Conservation (phyloP, 768 basidiomycete species). For the Atractiella rhizophila region DNA sequence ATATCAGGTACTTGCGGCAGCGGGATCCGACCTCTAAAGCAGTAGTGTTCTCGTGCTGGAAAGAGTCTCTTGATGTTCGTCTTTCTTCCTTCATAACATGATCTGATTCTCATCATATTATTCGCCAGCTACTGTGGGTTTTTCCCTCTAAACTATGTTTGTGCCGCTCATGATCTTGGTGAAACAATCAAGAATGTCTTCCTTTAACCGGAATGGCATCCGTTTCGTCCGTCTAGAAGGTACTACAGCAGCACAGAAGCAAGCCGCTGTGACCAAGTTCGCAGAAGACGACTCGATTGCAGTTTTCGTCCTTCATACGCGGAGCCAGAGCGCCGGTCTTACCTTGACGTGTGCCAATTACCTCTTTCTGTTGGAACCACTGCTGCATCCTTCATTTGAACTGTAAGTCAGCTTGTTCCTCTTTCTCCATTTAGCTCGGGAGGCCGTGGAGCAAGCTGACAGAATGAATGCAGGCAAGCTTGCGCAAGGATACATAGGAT, state of each 20-base stretch:
- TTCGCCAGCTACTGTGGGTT: too few relatives aligned
- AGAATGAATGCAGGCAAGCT: too few relatives aligned
- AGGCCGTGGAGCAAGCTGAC: neutral
- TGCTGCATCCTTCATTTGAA: constrained; percentile 13
- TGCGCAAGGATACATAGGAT: constrained; percentile 14
- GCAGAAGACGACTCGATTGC: constrained; percentile 9
- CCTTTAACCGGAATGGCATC: constrained; percentile 9
- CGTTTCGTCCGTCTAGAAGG: constrained; percentile 14
- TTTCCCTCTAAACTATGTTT: too few relatives aligned
- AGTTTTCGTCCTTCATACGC: constrained; percentile 14
- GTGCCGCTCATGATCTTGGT: too few relatives aligned
- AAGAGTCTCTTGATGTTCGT: neutral
- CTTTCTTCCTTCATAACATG: neutral
- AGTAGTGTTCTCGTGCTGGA: neutral
- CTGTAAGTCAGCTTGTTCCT: constrained; percentile 8
- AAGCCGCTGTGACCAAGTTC: constrained; percentile 11
- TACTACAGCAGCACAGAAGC: constrained; percentile 8
- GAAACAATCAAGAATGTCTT: too few relatives aligned
- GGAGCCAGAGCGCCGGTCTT: constrained; percentile 13
- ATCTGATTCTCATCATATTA: constrained; percentile 1
- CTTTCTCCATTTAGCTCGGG: neutral
- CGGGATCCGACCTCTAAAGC: neutral
- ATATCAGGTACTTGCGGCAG: neutral
- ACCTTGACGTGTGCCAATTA: constrained; percentile 8
- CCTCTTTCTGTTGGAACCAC: constrained; percentile 16